Base-by-base conservation (phyloP, 1,284 basidiomycete species). In the Cerrena zonata region DNA sequence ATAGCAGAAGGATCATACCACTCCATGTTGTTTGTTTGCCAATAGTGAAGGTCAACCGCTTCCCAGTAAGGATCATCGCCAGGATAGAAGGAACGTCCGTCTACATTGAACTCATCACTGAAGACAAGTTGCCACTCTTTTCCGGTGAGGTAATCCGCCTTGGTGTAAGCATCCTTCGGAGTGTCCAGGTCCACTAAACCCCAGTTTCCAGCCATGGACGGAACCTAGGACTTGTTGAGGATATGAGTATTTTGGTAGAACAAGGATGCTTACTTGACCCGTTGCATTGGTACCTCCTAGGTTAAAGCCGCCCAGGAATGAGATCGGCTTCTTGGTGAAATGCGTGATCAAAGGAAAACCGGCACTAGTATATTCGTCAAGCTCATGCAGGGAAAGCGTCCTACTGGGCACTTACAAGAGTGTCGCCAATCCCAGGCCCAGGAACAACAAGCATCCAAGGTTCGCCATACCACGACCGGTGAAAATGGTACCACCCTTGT, bases 171-270 rank as follows among this genome's bases (percentile, higher is more conserved):
- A 57, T 73, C 59, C 19, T 60, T 21, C 0, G 74, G 73, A 3
- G 77, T 89, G 61, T 89, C 85, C 56, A 79, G 77, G 40, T 90
- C 89, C 45, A 92, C 83, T 15, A 89, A 71, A 3, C 79, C 80
- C 54, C 76, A 78, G 60, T 84, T 58, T 5, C 57, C 58, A 21
- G 53, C n/a, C 50, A 61, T 58, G 10, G 42, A 45, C 5, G 60
- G 53, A 25, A 60, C 54, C 58, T 59, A 37, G 12, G n/a, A n/a
- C 18, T 22, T 10, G 39, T 10, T 18, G 18, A 19, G 39, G 39
- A 5, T 22, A 44, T 27, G 12, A 44, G 25, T 22, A 24, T 5
- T n/a, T n/a, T 5, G 42, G 12, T 22, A 23, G 19, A 34, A 77
- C 22, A 27, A 7, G 77, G n/a, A 21, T 57, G 53, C 76, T 75